Conservation (phyloP, 495 filamentous ascomycete genomes). For the Bacidia rubella region DNA sequence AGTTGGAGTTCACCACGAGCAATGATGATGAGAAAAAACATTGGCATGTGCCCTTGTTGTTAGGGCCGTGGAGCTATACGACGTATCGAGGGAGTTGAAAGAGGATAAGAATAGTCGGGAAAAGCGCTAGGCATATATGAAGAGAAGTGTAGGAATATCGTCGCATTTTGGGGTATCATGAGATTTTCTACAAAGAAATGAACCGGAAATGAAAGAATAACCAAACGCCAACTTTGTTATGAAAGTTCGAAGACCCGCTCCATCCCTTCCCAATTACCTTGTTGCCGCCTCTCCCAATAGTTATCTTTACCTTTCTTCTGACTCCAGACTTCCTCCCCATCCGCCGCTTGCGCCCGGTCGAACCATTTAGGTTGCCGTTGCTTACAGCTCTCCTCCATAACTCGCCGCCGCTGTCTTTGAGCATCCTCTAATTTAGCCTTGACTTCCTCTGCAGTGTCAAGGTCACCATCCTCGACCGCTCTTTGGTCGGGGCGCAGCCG, state of each 20-base stretch:
- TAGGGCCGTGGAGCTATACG: conserved; percentile 84
- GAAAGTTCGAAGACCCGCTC: conserved; percentile 51
- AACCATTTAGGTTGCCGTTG: conserved; percentile 74
- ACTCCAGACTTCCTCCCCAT: conserved; percentile 64
- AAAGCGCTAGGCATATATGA: neutral
- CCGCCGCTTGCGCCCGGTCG: conserved; percentile 38
- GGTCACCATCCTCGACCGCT: conserved; percentile 65
- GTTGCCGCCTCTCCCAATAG: conserved; percentile 80
- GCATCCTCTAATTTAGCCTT: conserved; percentile 76
- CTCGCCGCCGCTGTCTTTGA: conserved; percentile 61
- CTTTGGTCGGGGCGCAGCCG: conserved; percentile 83
- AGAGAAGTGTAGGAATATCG: neutral
- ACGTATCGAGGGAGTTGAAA: conserved; percentile 62
- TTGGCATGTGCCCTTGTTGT: conserved; percentile 83
- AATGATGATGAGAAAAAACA: conserved; percentile 32
- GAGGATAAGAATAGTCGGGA: neutral
- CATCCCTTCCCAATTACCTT: conserved; percentile 56
- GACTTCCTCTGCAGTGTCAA: conserved; percentile 71
- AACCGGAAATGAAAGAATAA: neutral
- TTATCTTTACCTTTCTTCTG: conserved; percentile 67
- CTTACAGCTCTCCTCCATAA: conserved; percentile 60
- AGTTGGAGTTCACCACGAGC: conserved; percentile 67
- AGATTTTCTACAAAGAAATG: neutral
- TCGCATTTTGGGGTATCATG: neutral
- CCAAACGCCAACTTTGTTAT: neutral